phyloP scores from a whole-genome alignment of 164 flowering plant genomes.

The Platanus orientalis region DNA sequence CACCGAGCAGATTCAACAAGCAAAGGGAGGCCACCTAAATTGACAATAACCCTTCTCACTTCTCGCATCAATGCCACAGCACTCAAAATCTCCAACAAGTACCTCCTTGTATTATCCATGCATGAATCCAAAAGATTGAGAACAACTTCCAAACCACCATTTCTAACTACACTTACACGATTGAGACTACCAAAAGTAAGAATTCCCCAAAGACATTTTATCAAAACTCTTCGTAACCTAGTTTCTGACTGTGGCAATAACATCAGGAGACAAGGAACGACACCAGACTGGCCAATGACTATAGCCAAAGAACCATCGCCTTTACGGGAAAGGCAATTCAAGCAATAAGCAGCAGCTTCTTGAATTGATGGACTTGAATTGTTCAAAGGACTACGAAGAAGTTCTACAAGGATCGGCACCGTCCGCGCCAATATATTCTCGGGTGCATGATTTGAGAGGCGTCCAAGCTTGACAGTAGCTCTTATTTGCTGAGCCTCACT shows the following conservation, averaged over 20 bases:
- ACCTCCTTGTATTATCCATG: constrained; percentile 18
- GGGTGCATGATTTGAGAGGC: constrained; percentile 33
- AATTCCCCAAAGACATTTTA: constrained; percentile 31
- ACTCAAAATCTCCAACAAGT: constrained; percentile 49
- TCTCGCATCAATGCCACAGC: constrained; percentile 37
- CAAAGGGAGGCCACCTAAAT: constrained; percentile 26
- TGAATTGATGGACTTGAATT: constrained; percentile 19
- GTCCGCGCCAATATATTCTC: constrained; percentile 25
- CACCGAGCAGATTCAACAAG: constrained; percentile 39
- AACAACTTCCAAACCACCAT: constrained; percentile 39
- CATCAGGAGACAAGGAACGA: constrained; percentile 21
- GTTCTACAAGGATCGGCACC: constrained; percentile 33
- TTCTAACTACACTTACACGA: constrained; percentile 26
- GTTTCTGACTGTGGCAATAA: constrained; percentile 29
- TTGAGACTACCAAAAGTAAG: constrained; percentile 23
- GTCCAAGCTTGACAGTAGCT: constrained; percentile 37
- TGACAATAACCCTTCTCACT: constrained; percentile 32
- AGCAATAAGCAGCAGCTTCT: constrained; percentile 38
- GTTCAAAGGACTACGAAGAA: constrained; percentile 22
- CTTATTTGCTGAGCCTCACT: constrained; percentile 24
- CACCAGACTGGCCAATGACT: constrained; percentile 34
- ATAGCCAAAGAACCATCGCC: constrained; percentile 30
- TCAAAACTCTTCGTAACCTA: constrained; percentile 20
- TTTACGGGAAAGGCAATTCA: constrained; percentile 27
- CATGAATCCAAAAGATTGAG: constrained; percentile 25